phyloP scores from a whole-genome alignment of 1,284 basidiomycete genomes.

The Trichosporon faecale region DNA sequence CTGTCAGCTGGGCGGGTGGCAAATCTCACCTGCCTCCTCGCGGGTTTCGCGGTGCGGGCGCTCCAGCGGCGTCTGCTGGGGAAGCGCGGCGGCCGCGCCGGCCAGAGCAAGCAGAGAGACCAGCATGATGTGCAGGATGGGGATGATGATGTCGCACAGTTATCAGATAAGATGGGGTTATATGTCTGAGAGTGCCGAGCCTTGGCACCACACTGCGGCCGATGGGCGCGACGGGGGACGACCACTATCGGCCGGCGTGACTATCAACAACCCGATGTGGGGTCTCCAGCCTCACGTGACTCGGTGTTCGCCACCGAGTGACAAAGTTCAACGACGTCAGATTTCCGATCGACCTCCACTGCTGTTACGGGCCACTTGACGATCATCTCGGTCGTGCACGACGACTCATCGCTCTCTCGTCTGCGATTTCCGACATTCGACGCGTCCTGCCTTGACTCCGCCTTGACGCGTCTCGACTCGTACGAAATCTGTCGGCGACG shows the following conservation, averaged over 20 bases:
- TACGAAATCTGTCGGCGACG: background rate
- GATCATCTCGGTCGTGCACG: no score
- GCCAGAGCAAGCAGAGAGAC: background rate
- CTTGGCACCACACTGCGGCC: background rate
- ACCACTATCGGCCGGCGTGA: background rate
- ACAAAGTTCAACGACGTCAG: background rate
- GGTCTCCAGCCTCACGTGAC: slow-evolving; percentile 1
- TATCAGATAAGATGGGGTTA: slow-evolving; percentile 4
- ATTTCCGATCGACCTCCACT: slow-evolving; percentile 1
- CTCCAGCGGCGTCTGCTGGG: background rate
- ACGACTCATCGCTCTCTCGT: background rate
- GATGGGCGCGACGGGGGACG: background rate
- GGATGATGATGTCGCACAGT: background rate
- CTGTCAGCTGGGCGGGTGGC: background rate
- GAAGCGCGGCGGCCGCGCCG: background rate
- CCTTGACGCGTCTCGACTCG: background rate
- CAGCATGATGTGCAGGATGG: background rate
- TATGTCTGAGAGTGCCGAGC: background rate
- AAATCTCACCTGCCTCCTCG: slow-evolving; percentile 32
- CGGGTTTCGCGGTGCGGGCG: slow-evolving; percentile 29
- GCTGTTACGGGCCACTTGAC: no score
- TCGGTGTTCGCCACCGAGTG: background rate
- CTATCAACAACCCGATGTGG: background rate
- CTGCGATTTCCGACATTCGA: background rate
- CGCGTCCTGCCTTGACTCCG: background rate